These are phyloP conservation scores for Agrocybe praecox DNA, from an alignment of 768 basidiomycete genomes.

Conservation along the genomic window DNA sequence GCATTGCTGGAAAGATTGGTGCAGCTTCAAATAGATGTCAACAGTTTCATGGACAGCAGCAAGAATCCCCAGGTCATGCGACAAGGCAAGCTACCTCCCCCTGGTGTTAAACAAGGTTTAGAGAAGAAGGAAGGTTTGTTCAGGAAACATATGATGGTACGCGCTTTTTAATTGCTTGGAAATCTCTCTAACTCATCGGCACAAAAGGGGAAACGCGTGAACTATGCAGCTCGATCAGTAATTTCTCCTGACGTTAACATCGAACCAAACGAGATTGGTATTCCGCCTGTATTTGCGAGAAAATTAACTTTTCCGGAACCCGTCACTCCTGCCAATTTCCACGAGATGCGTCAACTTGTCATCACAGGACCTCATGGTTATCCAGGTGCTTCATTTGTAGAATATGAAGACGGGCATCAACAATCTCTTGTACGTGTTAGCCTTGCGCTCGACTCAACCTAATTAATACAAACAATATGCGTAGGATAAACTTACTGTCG, in stretches of 20 bases:
- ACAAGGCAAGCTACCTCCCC: slow-evolving; percentile 88
- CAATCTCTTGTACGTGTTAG: slow-evolving; percentile 69
- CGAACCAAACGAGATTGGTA: slow-evolving; percentile 97
- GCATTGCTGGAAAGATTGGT: slow-evolving; percentile 79
- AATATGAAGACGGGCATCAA: slow-evolving; percentile 92
- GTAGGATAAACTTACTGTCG: slow-evolving; percentile 83
- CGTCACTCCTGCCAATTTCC: slow-evolving; percentile 89
- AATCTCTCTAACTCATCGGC: background rate
- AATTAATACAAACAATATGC: background rate
- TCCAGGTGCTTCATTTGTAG: slow-evolving; percentile 93
- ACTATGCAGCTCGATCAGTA: slow-evolving; percentile 99
- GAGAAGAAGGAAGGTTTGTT: slow-evolving; percentile 99
- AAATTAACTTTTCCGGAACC: slow-evolving; percentile 98
- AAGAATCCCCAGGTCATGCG: slow-evolving; percentile 89
- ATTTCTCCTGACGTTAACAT: slow-evolving; percentile 99
- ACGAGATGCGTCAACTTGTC: slow-evolving; percentile 85
- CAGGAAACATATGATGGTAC: slow-evolving; percentile 98
- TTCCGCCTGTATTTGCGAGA: slow-evolving; percentile 95
- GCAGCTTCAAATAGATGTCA: slow-evolving; percentile 92
- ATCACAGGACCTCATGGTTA: slow-evolving; percentile 88
- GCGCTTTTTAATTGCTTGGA: slow-evolving; percentile 19
- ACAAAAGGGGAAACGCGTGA: slow-evolving; percentile 93
- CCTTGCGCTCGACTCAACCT: background rate
- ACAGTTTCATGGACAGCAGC: slow-evolving; percentile 95
- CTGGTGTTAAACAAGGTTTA: slow-evolving; percentile 93